Conservation (phyloP, 2,329 filamentous ascomycete genomes). For the Xylaria sp. region DNA sequence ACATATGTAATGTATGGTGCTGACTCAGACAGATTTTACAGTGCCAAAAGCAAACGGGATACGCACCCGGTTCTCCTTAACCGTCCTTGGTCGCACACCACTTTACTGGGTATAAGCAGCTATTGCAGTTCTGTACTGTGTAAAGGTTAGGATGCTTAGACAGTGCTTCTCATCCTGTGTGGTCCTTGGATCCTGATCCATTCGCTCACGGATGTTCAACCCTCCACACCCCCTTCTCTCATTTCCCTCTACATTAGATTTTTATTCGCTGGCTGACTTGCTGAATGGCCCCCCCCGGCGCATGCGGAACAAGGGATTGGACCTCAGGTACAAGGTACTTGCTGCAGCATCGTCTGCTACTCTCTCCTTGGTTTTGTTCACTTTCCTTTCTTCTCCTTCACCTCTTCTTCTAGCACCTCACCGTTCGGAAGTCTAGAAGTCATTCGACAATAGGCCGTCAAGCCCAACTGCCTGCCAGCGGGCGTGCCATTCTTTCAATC, state of each 20-base stretch:
- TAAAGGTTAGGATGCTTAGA: conserved; percentile 21
- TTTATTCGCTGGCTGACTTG: conserved; percentile 48
- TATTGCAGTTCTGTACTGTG: neutral
- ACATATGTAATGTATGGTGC: too few relatives aligned
- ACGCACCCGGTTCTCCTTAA: neutral
- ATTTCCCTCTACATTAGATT: conserved; percentile 50
- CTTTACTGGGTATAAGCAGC: too few relatives aligned
- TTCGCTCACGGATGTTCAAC: conserved; percentile 32
- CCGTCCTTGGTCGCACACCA: neutral
- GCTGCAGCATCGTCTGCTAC: conserved; percentile 30
- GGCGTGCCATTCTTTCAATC: conserved; percentile 67
- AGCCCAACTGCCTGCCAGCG: conserved; percentile 63
- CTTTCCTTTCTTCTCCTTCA: conserved; percentile 46
- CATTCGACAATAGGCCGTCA: conserved; percentile 53
- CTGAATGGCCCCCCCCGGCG: conserved; percentile 39
- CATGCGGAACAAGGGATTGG: conserved; percentile 34
- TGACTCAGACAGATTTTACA: conserved; percentile 22
- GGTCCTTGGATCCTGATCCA: conserved; percentile 29
- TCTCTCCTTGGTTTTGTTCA: conserved; percentile 38
- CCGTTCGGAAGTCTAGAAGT: conserved; percentile 45
- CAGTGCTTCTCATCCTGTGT: conserved; percentile 39
- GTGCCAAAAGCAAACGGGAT: conserved; percentile 14
- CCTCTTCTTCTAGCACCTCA: conserved; percentile 46
- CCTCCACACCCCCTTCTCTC: conserved; percentile 50
- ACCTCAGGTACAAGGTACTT: conserved; percentile 35